Base-by-base conservation (phyloP, 371 early-diverging fungal species). In the Agmasoma carcini region DNA sequence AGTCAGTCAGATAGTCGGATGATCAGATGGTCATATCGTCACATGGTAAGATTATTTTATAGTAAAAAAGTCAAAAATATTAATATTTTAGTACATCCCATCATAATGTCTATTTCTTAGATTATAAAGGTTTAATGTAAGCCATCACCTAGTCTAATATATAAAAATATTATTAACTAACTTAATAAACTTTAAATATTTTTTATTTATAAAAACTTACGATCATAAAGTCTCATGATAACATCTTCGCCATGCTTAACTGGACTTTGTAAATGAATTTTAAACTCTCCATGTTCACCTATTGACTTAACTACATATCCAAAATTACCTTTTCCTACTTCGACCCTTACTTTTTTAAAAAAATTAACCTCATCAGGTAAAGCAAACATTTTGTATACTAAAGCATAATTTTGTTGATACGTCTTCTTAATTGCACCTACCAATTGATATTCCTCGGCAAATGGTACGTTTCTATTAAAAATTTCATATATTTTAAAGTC, bases 241-340 rank as follows among this genome's bases (percentile, higher is more conserved):
- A 75, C 50, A 39, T 59, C 56, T 20, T 68, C 63, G 27, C 63
- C 68, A 31, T 69, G 59, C 23, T 65, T 68, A n/a, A 75, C 38
- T 20, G 72, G 68, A 5, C 55, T 55, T 22, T 37, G 39, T 59
- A 75, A 75, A 56, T 72, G 68, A 26, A 69, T 70, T 44, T 72
- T 75, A 59, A 75, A 72, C 1, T 56, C 34, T 22, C 75, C 75
- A 7, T 70, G 49, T 37, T 63, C 59, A 5, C 75, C 75, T 33
- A 75, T 46, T 14, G 75, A 58, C 56, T 60, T 59, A 38, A 68
- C 72, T 14, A 75, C 70, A 43, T 51, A 63, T 17, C 75, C 75
- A 1, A 26, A 30, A 30, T 61, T 70, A 14, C 48, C 39, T 11
- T 54, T 51, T 40, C 52, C 52, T 7, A 66, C 49, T 29, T 66